Conservation (phyloP, 768 basidiomycete genomes). For the Naganishia onofrii region DNA sequence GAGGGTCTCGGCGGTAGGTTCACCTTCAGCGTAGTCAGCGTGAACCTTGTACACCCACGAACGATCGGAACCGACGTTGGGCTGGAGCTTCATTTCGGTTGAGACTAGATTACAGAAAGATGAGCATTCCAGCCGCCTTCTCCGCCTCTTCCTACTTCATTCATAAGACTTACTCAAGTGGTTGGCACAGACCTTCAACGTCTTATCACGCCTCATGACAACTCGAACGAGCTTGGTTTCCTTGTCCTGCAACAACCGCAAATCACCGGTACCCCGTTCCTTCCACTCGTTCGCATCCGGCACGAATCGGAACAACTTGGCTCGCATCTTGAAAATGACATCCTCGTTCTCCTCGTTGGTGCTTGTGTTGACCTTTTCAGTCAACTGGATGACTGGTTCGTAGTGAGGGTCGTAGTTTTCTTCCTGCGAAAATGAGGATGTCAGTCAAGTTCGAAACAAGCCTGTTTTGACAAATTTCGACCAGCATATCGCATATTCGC, state of each 20-base stretch:
- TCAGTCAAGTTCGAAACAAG: neutral
- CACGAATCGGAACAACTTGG: constrained; percentile 96
- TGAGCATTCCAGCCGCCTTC: neutral
- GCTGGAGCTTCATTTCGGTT: constrained; percentile 86
- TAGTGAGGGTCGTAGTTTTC: constrained; percentile 87
- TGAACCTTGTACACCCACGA: constrained; percentile 99
- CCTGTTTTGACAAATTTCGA: neutral
- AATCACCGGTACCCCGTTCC: constrained; percentile 94
- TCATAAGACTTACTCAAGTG: constrained; percentile 70
- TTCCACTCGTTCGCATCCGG: constrained; percentile 82
- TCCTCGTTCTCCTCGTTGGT: constrained; percentile 93
- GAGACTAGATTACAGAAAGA: constrained; percentile 60
- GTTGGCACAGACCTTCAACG: constrained; percentile 98
- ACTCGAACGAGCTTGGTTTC: constrained; percentile 86
- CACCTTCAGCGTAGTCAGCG: constrained; percentile 89
- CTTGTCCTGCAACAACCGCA: constrained; percentile 84
- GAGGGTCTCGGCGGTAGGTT: constrained; percentile 87
- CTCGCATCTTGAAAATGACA: constrained; percentile 94
- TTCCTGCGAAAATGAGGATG: constrained; percentile 43
- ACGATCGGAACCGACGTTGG: constrained; percentile 97
- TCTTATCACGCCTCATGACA: constrained; percentile 99
- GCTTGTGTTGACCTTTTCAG: constrained; percentile 91
- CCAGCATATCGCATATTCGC: too few relatives aligned
- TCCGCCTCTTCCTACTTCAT: neutral
- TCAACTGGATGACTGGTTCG: constrained; percentile 94